Evolutionary conservation across 805 yeast genomes (phyloP), one percentile per base, ranked within the genome.

Genomic region (Lachancea lanzarotensis): DNA sequence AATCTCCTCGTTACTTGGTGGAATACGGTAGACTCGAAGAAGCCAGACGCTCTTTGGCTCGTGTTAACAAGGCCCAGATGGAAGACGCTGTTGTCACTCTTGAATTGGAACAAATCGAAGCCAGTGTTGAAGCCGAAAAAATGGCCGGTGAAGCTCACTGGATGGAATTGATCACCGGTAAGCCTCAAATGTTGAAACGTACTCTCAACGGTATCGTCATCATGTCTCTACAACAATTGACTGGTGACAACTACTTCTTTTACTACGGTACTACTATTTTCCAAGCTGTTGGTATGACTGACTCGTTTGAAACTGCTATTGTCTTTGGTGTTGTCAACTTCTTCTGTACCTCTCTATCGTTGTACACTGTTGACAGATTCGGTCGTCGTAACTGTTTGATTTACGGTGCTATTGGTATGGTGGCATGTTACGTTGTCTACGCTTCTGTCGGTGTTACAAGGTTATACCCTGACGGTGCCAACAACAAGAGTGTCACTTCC

Each of bases 1-100:
- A 82, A 69, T 80, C 87, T 17, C 85, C 88, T 54, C 72, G 88
- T 66, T 82, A 62, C 66, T 70, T 82, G 63, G 71, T 78, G 45
- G 80, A 77, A 65, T 66, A 66, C 47, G 73, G 70, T 44, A 73
- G 66, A 54, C 57, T 76, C 34, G 88, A 81, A 33, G 84, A 79
- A 47, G 88, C 87, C 43, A 77, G 72, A 62, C 59, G 56, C 26
- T 74, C 85, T 18, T 63, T 82, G 48, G 81, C 82, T 25, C 73
- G 62, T 52, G 73, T 80, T 42, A 81, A 81, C 71, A 79, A 74
- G 58, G 72, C 74, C 32, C 53, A 72, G 8, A 49, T 65, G n/a
- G 82, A 81, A 38, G 76, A 76, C 52, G 74, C 76, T 40, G 72
- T 76, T 34, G 78, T 79, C 38, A 68, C 71, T 53, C 62, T 72